Base-by-base conservation (phyloP, 106 monocot genomes). In the Dendrobium officinale region DNA sequence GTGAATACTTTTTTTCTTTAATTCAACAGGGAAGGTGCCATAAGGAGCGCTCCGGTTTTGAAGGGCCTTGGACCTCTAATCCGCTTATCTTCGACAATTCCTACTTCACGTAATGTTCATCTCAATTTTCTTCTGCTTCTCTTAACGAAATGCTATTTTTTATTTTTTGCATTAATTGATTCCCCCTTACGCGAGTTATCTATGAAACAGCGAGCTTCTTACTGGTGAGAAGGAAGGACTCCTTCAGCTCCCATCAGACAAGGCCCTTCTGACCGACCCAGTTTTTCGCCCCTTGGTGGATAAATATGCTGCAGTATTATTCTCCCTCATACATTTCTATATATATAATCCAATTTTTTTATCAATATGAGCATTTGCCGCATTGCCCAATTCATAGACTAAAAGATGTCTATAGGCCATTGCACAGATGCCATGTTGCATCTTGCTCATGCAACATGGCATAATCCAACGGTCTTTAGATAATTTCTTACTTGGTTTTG, bases 201-300 rank as follows among this genome's bases (percentile, higher is more conserved):
- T 31, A 11, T 80, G 37, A 81, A 20, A 17, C 78, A 97, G 94
- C 67, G 98, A 93, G 87, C 95, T 99, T 72, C 77, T 99, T 77
- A 82, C 80, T 41, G 95, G 98, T 40, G 92, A 95, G 84, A 99
- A 99, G 81, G 92, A 92, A 81, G 91, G 84, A 9, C 91, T 98
- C 45, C 83, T 95, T 40, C 95, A 95, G 83, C 83, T 99, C 61
- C 89, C 91, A 18, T 86, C 91, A 44, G 95, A 99, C 87, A 95
- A 95, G 77, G 92, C 92, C 37, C 93, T 99, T 51, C 84, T 99
- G 26, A 40, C 17, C 26, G 98, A 99, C 84, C 92, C 91, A 20
- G 85, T 84, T 40, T 99, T 99, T 91, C 92, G 89, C 80, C 92
- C 91, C 9, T 77, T 95, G 6, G 90, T 93, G 17, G 93, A 93